Evolutionary conservation across 2,329 filamentous ascomycete genomes (phyloP).

Genomic region (Colletotrichum cuscutae): DNA sequence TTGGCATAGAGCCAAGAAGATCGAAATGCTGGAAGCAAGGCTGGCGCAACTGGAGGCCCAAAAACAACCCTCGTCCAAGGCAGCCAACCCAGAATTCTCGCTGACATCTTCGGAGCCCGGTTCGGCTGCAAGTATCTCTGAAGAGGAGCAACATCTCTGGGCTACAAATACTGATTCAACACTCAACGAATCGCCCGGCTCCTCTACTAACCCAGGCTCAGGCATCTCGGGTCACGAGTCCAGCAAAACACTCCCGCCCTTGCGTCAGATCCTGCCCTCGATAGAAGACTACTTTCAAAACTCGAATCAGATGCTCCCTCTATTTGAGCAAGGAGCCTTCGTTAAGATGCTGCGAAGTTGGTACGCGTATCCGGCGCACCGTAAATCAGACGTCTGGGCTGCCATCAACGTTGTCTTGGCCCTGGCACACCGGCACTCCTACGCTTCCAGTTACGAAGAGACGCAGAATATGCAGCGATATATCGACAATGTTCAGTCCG

Average conservation of each 20-base stretch:
- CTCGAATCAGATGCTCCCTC: slow-evolving; percentile 35
- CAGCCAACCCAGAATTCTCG: neutral
- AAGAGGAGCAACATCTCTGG: neutral
- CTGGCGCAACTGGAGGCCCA: slow-evolving; percentile 19
- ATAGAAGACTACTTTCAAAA: slow-evolving; percentile 37
- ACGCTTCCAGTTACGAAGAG: slow-evolving; percentile 8
- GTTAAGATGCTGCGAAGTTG: slow-evolving; percentile 37
- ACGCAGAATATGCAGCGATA: slow-evolving; percentile 20
- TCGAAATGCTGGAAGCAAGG: slow-evolving; percentile 18
- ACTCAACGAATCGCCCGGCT: neutral
- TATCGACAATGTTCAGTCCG: slow-evolving; percentile 41
- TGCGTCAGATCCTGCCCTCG: slow-evolving; percentile 33
- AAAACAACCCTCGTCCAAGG: neutral
- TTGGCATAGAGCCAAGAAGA: slow-evolving; percentile 1
- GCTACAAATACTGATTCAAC: neutral
- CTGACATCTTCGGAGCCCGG: neutral
- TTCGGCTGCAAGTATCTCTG: neutral
- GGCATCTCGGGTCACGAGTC: neutral
- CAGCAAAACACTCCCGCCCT: slow-evolving; percentile 31
- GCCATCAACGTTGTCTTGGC: slow-evolving; percentile 41
- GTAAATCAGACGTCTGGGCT: slow-evolving; percentile 39
- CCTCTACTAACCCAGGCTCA: neutral
- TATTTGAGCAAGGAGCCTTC: slow-evolving; percentile 36
- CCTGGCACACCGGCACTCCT: slow-evolving; percentile 3
- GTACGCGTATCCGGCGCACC: slow-evolving; percentile 30